phyloP scores from a whole-genome alignment of 495 filamentous ascomycete species.

The Astrothelium macrocarpum region DNA sequence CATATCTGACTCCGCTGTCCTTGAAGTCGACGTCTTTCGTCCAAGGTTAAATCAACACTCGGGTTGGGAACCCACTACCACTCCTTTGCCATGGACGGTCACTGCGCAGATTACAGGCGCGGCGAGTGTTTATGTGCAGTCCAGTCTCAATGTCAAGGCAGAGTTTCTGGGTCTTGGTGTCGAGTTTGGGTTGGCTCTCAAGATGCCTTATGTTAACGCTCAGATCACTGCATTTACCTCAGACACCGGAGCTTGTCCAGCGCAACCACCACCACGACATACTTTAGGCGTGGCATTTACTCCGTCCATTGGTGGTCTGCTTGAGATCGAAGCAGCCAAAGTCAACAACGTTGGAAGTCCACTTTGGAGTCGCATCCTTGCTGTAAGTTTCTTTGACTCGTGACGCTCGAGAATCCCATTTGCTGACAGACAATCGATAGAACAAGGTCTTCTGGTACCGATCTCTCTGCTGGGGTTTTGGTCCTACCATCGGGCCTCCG shows the following conservation, averaged over 20 bases:
- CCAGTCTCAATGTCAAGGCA: slow-evolving; percentile 24
- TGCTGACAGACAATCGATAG: neutral
- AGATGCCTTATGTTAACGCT: slow-evolving; percentile 26
- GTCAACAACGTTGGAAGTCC: slow-evolving; percentile 9
- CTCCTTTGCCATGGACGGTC: slow-evolving; percentile 20
- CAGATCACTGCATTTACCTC: slow-evolving; percentile 23
- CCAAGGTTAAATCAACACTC: slow-evolving; percentile 23
- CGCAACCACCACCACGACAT: neutral
- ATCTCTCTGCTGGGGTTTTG: neutral
- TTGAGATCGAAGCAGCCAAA: slow-evolving; percentile 12
- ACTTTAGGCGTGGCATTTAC: slow-evolving; percentile 12
- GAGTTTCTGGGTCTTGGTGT: slow-evolving; percentile 31
- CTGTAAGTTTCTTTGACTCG: slow-evolving; percentile 10
- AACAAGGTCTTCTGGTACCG: neutral
- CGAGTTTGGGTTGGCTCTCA: slow-evolving; percentile 30
- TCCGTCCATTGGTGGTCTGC: slow-evolving; percentile 11
- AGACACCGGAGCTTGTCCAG: slow-evolving; percentile 14
- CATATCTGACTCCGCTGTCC: slow-evolving; percentile 23
- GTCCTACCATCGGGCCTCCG: neutral
- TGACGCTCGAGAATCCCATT: neutral
- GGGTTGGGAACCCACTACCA: slow-evolving; percentile 29
- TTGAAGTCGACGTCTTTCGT: slow-evolving; percentile 29
- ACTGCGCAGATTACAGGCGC: slow-evolving; percentile 25
- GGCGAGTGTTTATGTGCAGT: slow-evolving; percentile 24
- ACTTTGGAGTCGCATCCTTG: slow-evolving; percentile 15